Percentiles rank a stretch among this genome's conserved stretches.
These are phyloP conservation scores for Misopates orontium DNA, from an alignment of 257 asterid species.

Conservation along the genomic window DNA sequence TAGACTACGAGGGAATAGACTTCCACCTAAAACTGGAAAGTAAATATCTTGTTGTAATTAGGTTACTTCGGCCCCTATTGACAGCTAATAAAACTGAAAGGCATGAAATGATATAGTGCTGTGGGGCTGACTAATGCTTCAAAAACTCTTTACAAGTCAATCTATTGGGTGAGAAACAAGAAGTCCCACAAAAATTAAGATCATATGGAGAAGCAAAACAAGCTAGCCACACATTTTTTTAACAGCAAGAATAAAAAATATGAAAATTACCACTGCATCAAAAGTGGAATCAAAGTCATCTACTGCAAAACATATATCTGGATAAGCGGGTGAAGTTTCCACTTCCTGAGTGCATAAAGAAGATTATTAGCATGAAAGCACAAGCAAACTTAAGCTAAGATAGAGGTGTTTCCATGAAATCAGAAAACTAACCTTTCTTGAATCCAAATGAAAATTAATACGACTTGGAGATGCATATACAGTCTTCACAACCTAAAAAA, in stretches of 20 bases:
- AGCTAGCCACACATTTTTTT: slow-evolving; percentile 8
- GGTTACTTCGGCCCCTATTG: too few relatives aligned
- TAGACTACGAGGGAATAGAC: too few relatives aligned
- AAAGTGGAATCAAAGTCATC: slow-evolving; percentile 98
- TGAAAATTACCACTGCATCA: slow-evolving; percentile 89
- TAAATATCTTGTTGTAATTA: too few relatives aligned
- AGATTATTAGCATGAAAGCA: slow-evolving; percentile 27
- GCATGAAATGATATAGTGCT: too few relatives aligned
- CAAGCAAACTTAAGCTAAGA: slow-evolving; percentile 21
- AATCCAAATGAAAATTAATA: slow-evolving; percentile 89
- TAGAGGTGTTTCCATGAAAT: slow-evolving; percentile 19
- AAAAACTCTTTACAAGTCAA: background rate
- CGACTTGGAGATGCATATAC: slow-evolving; percentile 99
- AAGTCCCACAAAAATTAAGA: background rate
- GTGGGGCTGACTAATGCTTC: background rate
- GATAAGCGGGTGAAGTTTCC: slow-evolving; percentile 91
- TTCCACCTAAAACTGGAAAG: too few relatives aligned
- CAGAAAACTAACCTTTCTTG: slow-evolving; percentile 74
- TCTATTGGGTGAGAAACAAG: background rate
- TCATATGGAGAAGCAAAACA: background rate
- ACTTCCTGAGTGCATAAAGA: slow-evolving; percentile 65
- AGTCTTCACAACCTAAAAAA: slow-evolving; percentile 86
- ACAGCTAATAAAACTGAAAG: too few relatives aligned
- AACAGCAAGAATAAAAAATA: slow-evolving; percentile 23
- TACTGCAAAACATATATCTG: slow-evolving; percentile 97